Conservation (phyloP, 1,139 yeast genomes). For the Trichomonascaceae sp. region DNA sequence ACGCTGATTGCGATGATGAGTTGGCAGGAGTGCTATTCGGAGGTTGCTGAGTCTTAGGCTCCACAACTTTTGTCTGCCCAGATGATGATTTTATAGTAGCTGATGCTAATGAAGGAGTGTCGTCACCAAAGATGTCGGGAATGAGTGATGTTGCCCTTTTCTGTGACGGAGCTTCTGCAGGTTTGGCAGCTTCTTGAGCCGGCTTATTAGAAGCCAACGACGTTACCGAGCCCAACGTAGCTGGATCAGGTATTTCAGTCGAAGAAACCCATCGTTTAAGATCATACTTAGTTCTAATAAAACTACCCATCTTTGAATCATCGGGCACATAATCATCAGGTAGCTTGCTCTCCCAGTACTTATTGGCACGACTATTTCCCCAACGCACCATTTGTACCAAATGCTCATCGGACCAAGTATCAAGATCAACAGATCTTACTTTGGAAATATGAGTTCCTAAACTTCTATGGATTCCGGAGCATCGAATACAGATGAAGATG, state of each 20-base stretch:
- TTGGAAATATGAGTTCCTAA: constrained; percentile 82
- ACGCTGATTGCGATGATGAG: constrained; percentile 23
- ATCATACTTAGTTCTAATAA: constrained; percentile 87
- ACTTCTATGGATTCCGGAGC: constrained; percentile 92
- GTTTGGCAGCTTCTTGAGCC: background rate
- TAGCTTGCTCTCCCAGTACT: constrained; percentile 73
- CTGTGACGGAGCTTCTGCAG: constrained; percentile 2
- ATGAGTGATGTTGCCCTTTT: constrained; percentile 12
- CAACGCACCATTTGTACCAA: constrained; percentile 73
- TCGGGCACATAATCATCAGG: constrained; percentile 72
- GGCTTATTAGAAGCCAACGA: constrained; percentile 7
- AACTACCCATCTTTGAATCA: constrained; percentile 79
- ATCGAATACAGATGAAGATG: constrained; percentile 80
- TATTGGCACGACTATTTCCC: constrained; percentile 79
- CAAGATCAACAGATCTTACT: constrained; percentile 72
- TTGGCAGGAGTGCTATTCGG: background rate
- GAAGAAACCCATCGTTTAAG: constrained; percentile 74
- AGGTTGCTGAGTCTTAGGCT: background rate
- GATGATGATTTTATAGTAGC: constrained; percentile 6
- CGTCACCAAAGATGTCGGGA: constrained; percentile 20
- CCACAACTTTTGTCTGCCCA: constrained; percentile 9
- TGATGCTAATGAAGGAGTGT: constrained; percentile 12
- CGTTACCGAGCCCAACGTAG: constrained; percentile 28
- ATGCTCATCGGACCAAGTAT: constrained; percentile 95
- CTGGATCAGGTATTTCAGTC: constrained; percentile 53